Base-by-base conservation (phyloP, 2,329 filamentous ascomycete genomes). In the Xylariaceae sp. region DNA sequence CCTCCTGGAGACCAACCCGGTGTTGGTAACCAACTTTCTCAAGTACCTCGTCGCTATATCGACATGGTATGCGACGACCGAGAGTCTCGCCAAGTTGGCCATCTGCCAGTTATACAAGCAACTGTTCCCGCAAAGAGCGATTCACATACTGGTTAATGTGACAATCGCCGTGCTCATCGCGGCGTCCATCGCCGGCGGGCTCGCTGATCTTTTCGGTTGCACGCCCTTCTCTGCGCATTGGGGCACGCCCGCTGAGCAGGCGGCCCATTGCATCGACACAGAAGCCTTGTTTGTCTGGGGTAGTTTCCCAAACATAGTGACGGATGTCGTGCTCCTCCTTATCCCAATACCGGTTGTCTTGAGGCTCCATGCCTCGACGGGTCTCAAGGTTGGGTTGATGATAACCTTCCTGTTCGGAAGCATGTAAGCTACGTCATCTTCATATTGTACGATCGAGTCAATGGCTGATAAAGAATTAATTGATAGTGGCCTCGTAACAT, bases 301-400 rank as follows among this genome's bases (percentile, higher is more conserved):
- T 36, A 56, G 50, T 35, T 55, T 64, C 15, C 58, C 60, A 5
- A 63, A 64, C 36, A 61, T 65, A n/a, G 33, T 57, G 5, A 61
- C 63, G 14, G 61, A 65, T 40, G 40, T 56, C 3, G 44, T 59
- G 4, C 46, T 66, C 36, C 46, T 65, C 1, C 15, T 56, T 2
- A 43, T 64, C 6, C 62, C 63, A 3, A 45, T 63, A 18, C 61
- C 61, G 2, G 52, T 59, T 5, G 33, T 65, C 9, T 59, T 51
- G 50, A 53, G 48, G 2, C 44, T 65, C 6, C 51, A 55, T 18
- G 31, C 36, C 4, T 29, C 48, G 0, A 37, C 14, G 0, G 23
- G 31, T 5, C 13, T 50, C 5, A 48, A 44, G 11, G 9, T 42
- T 7, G 47, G 33, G 2, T 26, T 50, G 6, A 43, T 38, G 2